Conservation (phyloP, 2,329 filamentous ascomycete species). For the Beauveria rudraprayagi region DNA sequence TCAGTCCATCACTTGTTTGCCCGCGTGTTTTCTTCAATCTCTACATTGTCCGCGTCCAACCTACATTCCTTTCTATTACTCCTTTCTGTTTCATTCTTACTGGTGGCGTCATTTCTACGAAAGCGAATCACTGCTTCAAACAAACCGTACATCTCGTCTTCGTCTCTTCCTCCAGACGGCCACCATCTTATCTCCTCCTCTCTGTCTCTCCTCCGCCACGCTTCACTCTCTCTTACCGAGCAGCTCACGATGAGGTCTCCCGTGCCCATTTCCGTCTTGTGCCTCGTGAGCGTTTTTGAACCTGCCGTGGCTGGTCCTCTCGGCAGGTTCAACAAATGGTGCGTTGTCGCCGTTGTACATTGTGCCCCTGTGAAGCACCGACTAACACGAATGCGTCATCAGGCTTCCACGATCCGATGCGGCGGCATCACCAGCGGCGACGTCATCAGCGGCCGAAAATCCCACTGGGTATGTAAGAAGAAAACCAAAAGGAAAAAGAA, state of each 20-base stretch:
- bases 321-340: slow-evolving; percentile 21
- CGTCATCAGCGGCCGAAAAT: neutral
- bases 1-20: too few species aligned
- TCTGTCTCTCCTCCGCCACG: neutral
- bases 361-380: too few species aligned
- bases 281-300: slow-evolving; percentile 21
- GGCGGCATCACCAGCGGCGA: neutral
- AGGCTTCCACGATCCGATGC: neutral
- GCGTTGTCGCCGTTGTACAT: slow-evolving; percentile 15
- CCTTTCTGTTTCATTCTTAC: too few species aligned
- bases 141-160: too few species aligned
- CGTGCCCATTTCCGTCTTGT: slow-evolving; percentile 17
- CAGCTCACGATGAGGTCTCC: slow-evolving; percentile 17
- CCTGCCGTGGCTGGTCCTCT: slow-evolving; percentile 28
- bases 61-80: too few species aligned
- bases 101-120: too few species aligned
- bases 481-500: neutral
- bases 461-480: neutral
- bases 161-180: neutral
- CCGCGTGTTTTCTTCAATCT: too few species aligned
- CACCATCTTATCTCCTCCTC: neutral
- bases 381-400: neutral
- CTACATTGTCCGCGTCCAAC: too few species aligned
- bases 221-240: neutral
- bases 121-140: neutral